Base-by-base conservation (phyloP, 805 yeast species). In the Pichia insulana region DNA sequence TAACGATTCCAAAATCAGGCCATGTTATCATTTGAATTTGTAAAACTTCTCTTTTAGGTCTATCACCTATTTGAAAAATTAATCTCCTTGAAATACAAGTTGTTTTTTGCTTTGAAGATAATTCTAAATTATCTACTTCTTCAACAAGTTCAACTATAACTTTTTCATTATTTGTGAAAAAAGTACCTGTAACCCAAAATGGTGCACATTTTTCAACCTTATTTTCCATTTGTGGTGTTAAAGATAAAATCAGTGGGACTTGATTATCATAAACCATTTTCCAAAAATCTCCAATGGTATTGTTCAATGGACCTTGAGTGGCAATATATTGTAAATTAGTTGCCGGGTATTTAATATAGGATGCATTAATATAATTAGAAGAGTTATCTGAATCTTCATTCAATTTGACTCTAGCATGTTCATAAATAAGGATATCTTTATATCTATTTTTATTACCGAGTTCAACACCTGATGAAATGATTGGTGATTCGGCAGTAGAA, bases 391-490 rank as follows among this genome's bases (percentile, higher is more conserved):
- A 39, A 41, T 56, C 64, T 34, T 45, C 35, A 4, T 31, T 25
- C 37, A 85, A 64, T 45, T 74, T 74, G 11, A 90, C 96, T 44
- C 96, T 68, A 4, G 94, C 74, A 54, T 84, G 90, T 56, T 85
- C 94, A 61, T 76, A 89, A 4, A 95, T 88, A 54, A 83, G 81
- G 34, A 89, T 84, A 58, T 89, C 95, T 53, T 84, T 83, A 66
- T 89, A 89, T 46, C 97, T 65, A 60, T 89, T 87, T 55, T 88
- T 88, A 41, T 71, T 61, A 20, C 94, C 90, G 34, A 78, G 69
- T 59, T 87, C 95, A 34, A 88, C 78, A 7, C 96, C 96, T 5
- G 82, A 76, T 30, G 80, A 74, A 27, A 84, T 72, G 13, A 34
- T 34, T 15, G 49, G 51, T 3, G 49, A 40, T 9, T 43, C 42